A percentile compares a stretch with the other conserved stretches of the same genome.
Conservation (phyloP, 345 rosid species). For the Erysimum cheiranthoides region DNA sequence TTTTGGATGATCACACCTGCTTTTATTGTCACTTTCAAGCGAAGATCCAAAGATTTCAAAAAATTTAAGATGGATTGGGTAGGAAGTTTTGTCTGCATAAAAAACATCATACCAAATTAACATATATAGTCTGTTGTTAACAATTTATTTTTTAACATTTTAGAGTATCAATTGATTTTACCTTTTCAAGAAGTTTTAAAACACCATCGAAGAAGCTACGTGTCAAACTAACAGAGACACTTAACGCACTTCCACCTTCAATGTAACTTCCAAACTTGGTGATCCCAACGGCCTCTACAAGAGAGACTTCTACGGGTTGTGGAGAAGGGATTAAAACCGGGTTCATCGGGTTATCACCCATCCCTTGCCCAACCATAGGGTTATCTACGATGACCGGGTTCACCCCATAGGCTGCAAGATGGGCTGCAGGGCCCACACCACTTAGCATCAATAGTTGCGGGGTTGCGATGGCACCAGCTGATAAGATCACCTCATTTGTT, state of each 20-base stretch:
- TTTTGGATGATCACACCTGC: slow-evolving; percentile 65
- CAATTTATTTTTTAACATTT: not conserved
- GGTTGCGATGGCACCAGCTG: slow-evolving; percentile 87
- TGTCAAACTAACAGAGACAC: slow-evolving; percentile 53
- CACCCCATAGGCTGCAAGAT: slow-evolving; percentile 51
- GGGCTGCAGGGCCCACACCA: slow-evolving; percentile 66
- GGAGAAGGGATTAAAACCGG: slow-evolving; percentile 65
- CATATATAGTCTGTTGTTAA: not conserved
- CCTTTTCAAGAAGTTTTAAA: slow-evolving; percentile 52
- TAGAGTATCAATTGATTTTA: not conserved
- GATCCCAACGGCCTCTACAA: slow-evolving; percentile 69
- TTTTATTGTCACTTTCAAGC: slow-evolving; percentile 41
- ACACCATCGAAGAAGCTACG: slow-evolving; percentile 42
- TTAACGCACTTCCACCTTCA: slow-evolving; percentile 61
- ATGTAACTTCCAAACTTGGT: slow-evolving; percentile 57
- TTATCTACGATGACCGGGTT: slow-evolving; percentile 55
- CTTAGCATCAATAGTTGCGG: slow-evolving; percentile 84
- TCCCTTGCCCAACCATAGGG: slow-evolving; percentile 75
- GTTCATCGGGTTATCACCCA: slow-evolving; percentile 79
- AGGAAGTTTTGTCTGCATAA: slow-evolving; percentile 10
- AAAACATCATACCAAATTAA: not conserved
- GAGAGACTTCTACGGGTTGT: slow-evolving; percentile 62
- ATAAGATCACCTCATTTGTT: slow-evolving; percentile 61
- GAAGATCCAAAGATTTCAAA: slow-evolving; percentile 43
- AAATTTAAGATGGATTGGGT: slow-evolving; percentile 38